Conservation (phyloP, 1,284 basidiomycete species). For the Heterobasidion occidentale region DNA sequence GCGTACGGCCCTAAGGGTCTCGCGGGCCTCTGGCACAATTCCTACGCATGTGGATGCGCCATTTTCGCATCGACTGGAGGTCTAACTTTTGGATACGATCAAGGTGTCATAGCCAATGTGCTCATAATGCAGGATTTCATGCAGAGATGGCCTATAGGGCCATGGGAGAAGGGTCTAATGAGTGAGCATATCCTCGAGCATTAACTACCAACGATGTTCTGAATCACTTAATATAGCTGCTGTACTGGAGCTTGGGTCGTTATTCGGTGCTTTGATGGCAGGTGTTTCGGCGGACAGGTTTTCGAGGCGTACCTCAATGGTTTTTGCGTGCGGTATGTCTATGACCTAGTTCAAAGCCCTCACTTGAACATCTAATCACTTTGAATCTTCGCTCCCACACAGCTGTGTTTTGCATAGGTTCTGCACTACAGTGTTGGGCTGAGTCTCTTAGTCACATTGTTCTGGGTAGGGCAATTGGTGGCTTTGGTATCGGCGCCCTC, state of each 20-base stretch:
- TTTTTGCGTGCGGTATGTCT: slow-evolving; percentile 54
- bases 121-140: slow-evolving; percentile 76
- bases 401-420: slow-evolving; percentile 71
- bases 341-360: neutral
- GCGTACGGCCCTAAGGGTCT: slow-evolving; percentile 62
- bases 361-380: neutral
- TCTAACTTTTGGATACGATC: slow-evolving; percentile 60
- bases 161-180: slow-evolving; percentile 68
- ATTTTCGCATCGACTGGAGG: slow-evolving; percentile 73
- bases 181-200: slow-evolving; percentile 36
- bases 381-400: neutral
- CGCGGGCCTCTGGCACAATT: slow-evolving; percentile 53
- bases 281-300: slow-evolving; percentile 62
- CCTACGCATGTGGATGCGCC: slow-evolving; percentile 54
- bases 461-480: slow-evolving; percentile 64
- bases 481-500: slow-evolving; percentile 72
- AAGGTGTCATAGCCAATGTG: slow-evolving; percentile 64
- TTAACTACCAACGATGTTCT: neutral
- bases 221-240: slow-evolving; percentile 41
- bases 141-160: slow-evolving; percentile 54
- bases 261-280: slow-evolving; percentile 59
- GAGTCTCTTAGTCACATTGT: slow-evolving; percentile 48
- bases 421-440: slow-evolving; percentile 59
- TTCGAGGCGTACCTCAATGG: slow-evolving; percentile 61
- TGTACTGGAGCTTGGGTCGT: slow-evolving; percentile 67